These are phyloP conservation scores for Bryoerythrophyllum caledonicum DNA, from an alignment of 225 moss, liverwort and hornwort genomes.

Conservation along the genomic window DNA sequence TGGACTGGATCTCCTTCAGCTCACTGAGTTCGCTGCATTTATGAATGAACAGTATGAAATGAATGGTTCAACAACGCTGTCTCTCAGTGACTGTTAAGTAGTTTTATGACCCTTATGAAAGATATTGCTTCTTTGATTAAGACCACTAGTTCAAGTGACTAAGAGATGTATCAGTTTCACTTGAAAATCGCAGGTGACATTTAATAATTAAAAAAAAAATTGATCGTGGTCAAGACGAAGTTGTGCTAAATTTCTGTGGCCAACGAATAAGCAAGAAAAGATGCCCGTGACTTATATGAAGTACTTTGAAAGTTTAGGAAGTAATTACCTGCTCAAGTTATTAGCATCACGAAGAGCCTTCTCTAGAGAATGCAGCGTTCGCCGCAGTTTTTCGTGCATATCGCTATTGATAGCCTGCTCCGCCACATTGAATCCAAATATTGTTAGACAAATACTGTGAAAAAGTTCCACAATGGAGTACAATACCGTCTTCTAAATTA, in stretches of 20 bases:
- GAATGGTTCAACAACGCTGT: conserved; percentile 17
- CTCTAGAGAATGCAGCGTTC: conserved; percentile 91
- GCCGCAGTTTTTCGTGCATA: conserved; percentile 92
- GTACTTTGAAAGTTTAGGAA: not conserved
- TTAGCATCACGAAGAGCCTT: conserved; percentile 89
- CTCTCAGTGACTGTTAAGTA: conserved; percentile 9
- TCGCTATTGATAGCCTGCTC: conserved; percentile 84
- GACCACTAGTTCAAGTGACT: conserved; percentile 17
- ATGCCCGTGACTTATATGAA: not conserved
- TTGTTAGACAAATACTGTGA: not conserved
- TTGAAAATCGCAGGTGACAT: not conserved
- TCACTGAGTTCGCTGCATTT: conserved; percentile 92
- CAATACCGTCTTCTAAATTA: not conserved
- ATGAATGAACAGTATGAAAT: conserved; percentile 28
- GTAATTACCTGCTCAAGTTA: conserved; percentile 76
- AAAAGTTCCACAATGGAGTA: conserved; percentile 3
- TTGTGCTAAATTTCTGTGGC: not conserved
- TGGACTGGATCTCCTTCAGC: conserved; percentile 83
- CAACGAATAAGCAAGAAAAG: not conserved
- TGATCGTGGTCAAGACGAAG: not conserved
- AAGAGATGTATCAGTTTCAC: conserved; percentile 2
- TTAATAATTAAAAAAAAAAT: not conserved
- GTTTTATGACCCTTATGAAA: conserved; percentile 3
- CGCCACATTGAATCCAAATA: conserved; percentile 19
- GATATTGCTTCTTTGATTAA: conserved; percentile 11